Evolutionary conservation across 768 basidiomycete genomes (phyloP).

Genomic region (Dictyophora rubrovolvata): DNA sequence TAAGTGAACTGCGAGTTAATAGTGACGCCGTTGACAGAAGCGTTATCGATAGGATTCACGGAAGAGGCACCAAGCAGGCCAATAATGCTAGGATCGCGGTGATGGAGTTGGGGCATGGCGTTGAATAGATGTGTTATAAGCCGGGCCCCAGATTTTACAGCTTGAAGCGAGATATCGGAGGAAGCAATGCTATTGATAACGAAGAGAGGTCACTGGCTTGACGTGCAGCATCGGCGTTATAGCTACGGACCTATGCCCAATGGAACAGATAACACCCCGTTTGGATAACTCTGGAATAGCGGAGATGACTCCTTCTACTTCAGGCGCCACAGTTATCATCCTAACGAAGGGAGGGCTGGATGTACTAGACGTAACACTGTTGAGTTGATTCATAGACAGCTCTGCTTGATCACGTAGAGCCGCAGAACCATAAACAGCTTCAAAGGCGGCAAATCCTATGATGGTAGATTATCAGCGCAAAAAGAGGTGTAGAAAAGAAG

Average conservation of each 20-base stretch:
- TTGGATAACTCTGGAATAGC: conserved; percentile 49
- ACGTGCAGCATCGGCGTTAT: conserved; percentile 9
- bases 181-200: conserved; percentile 48
- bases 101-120: conserved; percentile 84
- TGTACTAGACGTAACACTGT: conserved; percentile 4
- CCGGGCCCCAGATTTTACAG: conserved; percentile 63
- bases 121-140: conserved; percentile 91
- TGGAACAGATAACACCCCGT: conserved; percentile 69
- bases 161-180: conserved; percentile 60
- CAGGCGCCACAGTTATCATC: conserved; percentile 80
- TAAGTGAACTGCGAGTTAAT: not conserved
- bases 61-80: conserved; percentile 77
- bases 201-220: conserved; percentile 8
- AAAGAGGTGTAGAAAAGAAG: not conserved
- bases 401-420: not conserved
- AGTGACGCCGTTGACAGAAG: not conserved
- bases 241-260: conserved; percentile 69
- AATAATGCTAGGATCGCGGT: conserved; percentile 86
- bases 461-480: too few relatives aligned
- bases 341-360: conserved; percentile 46
- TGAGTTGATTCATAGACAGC: conserved; percentile 8
- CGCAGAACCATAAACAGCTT: conserved; percentile 59
- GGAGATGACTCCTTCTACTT: conserved; percentile 72
- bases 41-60: conserved; percentile 22
- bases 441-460: conserved; percentile 47